Percentiles rank a stretch among this genome's conserved stretches.
These are phyloP conservation scores for Trichophyton benhamiae DNA, from an alignment of 2,329 filamentous ascomycete genomes.

Conservation along the genomic window DNA sequence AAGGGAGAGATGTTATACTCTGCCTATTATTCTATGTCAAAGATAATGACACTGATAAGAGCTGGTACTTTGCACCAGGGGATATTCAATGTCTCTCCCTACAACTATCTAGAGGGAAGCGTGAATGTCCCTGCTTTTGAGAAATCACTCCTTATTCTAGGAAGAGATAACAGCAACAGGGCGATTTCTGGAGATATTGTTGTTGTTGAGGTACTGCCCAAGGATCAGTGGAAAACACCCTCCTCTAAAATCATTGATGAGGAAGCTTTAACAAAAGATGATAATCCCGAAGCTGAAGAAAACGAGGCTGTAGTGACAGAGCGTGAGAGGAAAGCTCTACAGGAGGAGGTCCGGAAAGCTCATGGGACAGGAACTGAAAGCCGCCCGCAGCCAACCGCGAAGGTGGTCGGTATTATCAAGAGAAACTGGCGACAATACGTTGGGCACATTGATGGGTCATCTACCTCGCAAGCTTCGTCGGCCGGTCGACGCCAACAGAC, in stretches of 20 bases:
- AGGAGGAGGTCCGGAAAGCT: conserved; percentile 79
- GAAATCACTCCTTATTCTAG: conserved; percentile 74
- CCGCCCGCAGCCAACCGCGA: conserved; percentile 76
- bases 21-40: conserved; percentile 79
- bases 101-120: conserved; percentile 93
- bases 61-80: conserved; percentile 83
- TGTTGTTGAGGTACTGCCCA: conserved; percentile 81
- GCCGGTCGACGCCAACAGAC: conserved; percentile 78
- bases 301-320: conserved; percentile 71
- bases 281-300: conserved; percentile 75
- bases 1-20: conserved; percentile 67
- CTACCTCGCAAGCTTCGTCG: conserved; percentile 58
- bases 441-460: conserved; percentile 81
- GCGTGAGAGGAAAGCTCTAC: conserved; percentile 70
- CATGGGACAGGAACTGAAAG: conserved; percentile 67
- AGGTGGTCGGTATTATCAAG: conserved; percentile 82
- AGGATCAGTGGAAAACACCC: conserved; percentile 93
- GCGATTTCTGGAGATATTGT: conserved; percentile 85
- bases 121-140: conserved; percentile 84
- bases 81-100: conserved; percentile 88
- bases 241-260: conserved; percentile 95
- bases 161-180: conserved; percentile 91
- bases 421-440: conserved; percentile 98
- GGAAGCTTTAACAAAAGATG: conserved; percentile 78
- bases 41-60: conserved; percentile 88